Evolutionary conservation across 352 stramenopile species (phyloP).

Genomic region (Plasmopara viticola): DNA sequence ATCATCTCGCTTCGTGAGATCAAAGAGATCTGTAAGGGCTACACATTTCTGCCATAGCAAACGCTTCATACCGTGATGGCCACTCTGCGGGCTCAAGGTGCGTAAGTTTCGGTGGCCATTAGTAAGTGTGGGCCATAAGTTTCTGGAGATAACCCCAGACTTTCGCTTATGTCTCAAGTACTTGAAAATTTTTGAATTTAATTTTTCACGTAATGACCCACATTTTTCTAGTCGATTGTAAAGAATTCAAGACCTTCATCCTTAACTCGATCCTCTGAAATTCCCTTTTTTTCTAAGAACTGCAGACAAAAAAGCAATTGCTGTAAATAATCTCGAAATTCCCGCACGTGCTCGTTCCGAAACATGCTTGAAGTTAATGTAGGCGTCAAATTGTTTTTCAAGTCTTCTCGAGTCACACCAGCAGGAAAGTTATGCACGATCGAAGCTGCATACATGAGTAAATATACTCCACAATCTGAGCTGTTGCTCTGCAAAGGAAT

Average conservation of each 20-base stretch:
- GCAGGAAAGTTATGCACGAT: slow-evolving; percentile 55
- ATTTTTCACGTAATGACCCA: background rate
- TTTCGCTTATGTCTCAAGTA: background rate
- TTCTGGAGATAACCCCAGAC: background rate
- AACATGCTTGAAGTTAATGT: slow-evolving; percentile 62
- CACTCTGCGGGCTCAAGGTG: slow-evolving; percentile 53
- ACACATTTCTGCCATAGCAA: no score
- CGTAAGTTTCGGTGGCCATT: slow-evolving; percentile 36
- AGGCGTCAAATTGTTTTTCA: slow-evolving; percentile 36
- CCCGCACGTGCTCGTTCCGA: slow-evolving; percentile 48
- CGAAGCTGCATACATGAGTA: slow-evolving; percentile 72
- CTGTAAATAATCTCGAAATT: slow-evolving; percentile 77
- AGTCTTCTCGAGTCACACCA: slow-evolving; percentile 46
- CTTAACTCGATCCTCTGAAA: slow-evolving; percentile 38
- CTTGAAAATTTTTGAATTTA: background rate
- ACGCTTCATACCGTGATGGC: slow-evolving; percentile 48
- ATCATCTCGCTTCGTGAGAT: slow-evolving; percentile 11
- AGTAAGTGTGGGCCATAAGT: background rate
- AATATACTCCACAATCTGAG: slow-evolving; percentile 89
- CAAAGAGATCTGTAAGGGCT: slow-evolving; percentile 42
- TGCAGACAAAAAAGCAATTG: slow-evolving; percentile 69
- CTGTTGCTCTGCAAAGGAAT: slow-evolving; percentile 91
- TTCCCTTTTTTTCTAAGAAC: slow-evolving; percentile 43
- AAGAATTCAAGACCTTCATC: slow-evolving; percentile 58
- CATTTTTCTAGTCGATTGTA: slow-evolving; percentile 29